Evolutionary conservation across 345 rosid genomes (phyloP).

Genomic region (Moricandia arvensis): DNA sequence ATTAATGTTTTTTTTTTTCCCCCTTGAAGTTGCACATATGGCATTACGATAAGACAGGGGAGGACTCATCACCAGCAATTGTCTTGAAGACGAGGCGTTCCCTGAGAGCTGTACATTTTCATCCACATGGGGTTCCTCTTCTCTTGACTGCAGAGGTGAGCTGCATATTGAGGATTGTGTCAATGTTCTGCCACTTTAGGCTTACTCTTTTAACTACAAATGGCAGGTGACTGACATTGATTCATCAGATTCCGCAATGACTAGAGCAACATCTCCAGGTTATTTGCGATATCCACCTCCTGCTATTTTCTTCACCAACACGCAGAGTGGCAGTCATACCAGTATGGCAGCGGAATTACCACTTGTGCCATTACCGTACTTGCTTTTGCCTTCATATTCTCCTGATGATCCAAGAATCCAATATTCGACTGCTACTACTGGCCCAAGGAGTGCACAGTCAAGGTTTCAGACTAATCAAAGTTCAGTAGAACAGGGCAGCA

Average conservation of each 20-base stretch:
- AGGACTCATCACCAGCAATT: slow-evolving; percentile 57
- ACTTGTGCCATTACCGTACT: slow-evolving; percentile 52
- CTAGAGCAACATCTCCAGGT: slow-evolving; percentile 68
- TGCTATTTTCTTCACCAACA: slow-evolving; percentile 57
- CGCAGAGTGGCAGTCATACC: slow-evolving; percentile 47
- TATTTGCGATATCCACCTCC: slow-evolving; percentile 76
- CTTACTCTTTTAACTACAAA: slow-evolving; percentile 53
- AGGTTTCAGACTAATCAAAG: slow-evolving; percentile 43
- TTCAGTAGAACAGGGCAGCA: slow-evolving; percentile 40
- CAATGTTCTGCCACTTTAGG: slow-evolving; percentile 28
- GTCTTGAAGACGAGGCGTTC: slow-evolving; percentile 77
- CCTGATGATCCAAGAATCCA: slow-evolving; percentile 51
- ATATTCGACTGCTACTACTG: slow-evolving; percentile 37
- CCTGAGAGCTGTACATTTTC: slow-evolving; percentile 82
- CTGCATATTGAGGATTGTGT: slow-evolving; percentile 26
- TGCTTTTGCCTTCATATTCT: slow-evolving; percentile 50
- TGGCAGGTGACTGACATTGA: slow-evolving; percentile 91
- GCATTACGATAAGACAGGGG: slow-evolving; percentile 66
- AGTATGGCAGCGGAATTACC: slow-evolving; percentile 56
- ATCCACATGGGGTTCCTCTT: slow-evolving; percentile 76
- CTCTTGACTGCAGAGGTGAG: slow-evolving; percentile 88
- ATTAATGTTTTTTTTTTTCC: slow-evolving; percentile 9
- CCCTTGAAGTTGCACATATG: slow-evolving; percentile 61
- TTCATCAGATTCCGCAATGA: slow-evolving; percentile 75
- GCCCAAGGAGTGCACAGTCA: slow-evolving; percentile 43